These are phyloP conservation scores for Ambispora gerdemannii DNA, from an alignment of 192 early-diverging fungal genomes.

Conservation along the genomic window DNA sequence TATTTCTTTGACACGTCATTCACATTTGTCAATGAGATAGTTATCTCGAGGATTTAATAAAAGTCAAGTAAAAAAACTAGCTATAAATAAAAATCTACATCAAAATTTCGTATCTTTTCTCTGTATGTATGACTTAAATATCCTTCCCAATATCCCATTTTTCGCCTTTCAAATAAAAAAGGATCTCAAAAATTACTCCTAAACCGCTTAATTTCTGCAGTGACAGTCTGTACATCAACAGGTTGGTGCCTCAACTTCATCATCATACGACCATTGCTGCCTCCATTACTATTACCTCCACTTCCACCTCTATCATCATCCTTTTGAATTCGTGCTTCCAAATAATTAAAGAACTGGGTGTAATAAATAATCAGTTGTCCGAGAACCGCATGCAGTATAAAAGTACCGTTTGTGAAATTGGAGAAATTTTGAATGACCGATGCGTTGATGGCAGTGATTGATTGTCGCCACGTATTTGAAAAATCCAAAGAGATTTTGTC, in stretches of 20 bases:
- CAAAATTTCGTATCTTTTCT: too few relatives aligned
- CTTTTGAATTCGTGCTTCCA: conserved; percentile 70
- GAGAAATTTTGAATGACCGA: conserved; percentile 89
- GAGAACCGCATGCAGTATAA: conserved; percentile 85
- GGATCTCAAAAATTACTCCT: conserved; percentile 52
- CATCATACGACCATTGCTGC: too few relatives aligned
- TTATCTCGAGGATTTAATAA: too few relatives aligned
- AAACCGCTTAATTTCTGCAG: conserved; percentile 97
- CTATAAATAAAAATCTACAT: too few relatives aligned
- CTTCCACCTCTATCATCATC: too few relatives aligned
- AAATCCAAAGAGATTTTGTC: conserved; percentile 72
- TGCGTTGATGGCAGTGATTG: conserved; percentile 73
- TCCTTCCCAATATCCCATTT: too few relatives aligned
- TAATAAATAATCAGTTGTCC: conserved; percentile 91
- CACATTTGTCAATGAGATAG: too few relatives aligned
- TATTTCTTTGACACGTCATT: too few relatives aligned
- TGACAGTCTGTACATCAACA: conserved; percentile 86
- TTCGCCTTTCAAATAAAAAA: too few relatives aligned
- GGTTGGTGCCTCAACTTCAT: conserved; percentile 57
- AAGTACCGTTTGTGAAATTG: conserved; percentile 92
- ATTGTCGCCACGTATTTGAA: conserved; percentile 74
- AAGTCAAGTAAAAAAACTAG: too few relatives aligned
- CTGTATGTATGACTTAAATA: too few relatives aligned
- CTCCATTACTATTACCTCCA: too few relatives aligned
- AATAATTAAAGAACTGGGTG: conserved; percentile 77